These are phyloP conservation scores for Neurospora sp. DNA, from an alignment of 495 filamentous ascomycete genomes.

Conservation along the genomic window DNA sequence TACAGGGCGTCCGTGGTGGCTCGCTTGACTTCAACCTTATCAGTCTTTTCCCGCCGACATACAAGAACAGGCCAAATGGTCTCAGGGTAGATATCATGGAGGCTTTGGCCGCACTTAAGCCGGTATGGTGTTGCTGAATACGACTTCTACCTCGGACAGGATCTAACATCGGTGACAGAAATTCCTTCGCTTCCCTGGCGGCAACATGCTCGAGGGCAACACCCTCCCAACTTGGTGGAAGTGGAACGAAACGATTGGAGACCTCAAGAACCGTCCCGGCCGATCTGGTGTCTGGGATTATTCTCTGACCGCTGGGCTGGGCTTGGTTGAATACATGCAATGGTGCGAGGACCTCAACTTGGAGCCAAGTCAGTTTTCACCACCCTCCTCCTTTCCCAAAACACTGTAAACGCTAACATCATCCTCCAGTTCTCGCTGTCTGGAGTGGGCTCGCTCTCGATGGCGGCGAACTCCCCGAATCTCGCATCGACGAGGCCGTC, in stretches of 20 bases:
- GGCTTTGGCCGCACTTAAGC: conserved; percentile 41
- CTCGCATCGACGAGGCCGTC: conserved; percentile 35
- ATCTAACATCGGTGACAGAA: conserved; percentile 7
- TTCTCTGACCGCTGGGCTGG: conserved; percentile 51
- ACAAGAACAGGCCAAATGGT: conserved; percentile 51
- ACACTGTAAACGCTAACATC: no score
- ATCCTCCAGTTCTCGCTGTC: conserved; percentile 23
- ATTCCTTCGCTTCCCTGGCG: conserved; percentile 56
- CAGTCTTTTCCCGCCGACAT: conserved; percentile 59
- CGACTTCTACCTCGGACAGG: neutral
- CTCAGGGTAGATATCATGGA: conserved; percentile 49
- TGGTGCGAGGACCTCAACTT: conserved; percentile 56
- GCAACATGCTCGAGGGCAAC: conserved; percentile 56
- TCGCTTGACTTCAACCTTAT: conserved; percentile 55
- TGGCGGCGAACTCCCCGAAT: conserved; percentile 31
- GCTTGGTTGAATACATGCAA: conserved; percentile 53
- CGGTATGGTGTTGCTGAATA: conserved; percentile 10
- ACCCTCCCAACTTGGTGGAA: conserved; percentile 46
- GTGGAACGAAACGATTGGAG: conserved; percentile 60
- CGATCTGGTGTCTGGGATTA: conserved; percentile 52
- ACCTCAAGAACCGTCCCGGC: conserved; percentile 51
- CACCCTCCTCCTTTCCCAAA: neutral
- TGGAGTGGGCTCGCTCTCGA: conserved; percentile 57
- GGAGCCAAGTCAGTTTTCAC: conserved; percentile 29
- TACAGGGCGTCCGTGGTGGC: conserved; percentile 26